Conservation (phyloP, 163 green algal species). For the Prototheca wickerhamii region DNA sequence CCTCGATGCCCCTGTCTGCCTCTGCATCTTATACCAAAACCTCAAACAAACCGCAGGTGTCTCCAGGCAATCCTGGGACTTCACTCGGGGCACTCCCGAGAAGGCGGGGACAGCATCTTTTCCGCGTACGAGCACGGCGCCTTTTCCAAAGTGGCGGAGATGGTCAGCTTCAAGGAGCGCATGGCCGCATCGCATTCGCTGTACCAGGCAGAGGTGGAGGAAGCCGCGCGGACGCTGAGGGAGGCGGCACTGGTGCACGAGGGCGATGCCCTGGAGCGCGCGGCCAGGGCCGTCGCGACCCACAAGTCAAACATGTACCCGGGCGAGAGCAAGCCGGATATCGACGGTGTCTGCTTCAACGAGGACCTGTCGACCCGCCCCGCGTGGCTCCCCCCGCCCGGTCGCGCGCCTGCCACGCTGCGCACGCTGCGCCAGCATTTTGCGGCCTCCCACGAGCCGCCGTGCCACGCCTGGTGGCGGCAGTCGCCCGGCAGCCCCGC, state of each 20-base stretch:
- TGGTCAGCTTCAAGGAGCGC: background rate
- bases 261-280: background rate
- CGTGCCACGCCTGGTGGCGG: too few species aligned
- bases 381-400: background rate
- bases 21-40: too few species aligned
- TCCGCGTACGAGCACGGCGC: background rate
- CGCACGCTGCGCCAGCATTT: too few species aligned
- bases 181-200: background rate
- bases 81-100: background rate
- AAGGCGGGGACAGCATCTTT: background rate
- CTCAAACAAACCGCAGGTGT: background rate
- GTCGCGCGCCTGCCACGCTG: background rate
- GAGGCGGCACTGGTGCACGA: background rate
- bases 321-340: too few species aligned
- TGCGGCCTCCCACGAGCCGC: background rate
- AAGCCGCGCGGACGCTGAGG: background rate
- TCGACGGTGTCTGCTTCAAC: background rate
- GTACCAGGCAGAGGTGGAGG: background rate
- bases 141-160: background rate
- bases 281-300: too few species aligned
- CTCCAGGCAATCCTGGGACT: background rate
- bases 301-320: too few species aligned
- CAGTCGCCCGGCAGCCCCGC: background rate
- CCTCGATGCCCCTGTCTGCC: too few species aligned
- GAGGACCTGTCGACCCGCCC: conserved; percentile 2